Conservation (phyloP, 2,329 filamentous ascomycete genomes). For the Pseudomassariella vexata region DNA sequence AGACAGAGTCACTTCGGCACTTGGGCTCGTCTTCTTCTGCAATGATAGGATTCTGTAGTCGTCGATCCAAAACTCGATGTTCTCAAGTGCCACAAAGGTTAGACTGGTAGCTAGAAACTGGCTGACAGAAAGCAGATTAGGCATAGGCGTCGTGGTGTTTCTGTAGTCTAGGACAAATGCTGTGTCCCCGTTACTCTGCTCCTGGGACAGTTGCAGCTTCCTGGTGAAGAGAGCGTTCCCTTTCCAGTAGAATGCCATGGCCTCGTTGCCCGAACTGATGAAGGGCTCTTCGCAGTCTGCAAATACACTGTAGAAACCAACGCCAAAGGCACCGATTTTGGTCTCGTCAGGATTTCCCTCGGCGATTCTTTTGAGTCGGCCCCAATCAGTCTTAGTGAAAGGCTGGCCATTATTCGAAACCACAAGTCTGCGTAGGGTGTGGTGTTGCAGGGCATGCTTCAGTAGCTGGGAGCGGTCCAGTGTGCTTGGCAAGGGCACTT, state of each 20-base stretch:
- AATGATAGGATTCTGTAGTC: constrained; percentile 75
- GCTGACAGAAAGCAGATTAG: constrained; percentile 77
- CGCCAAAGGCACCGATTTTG: constrained; percentile 97
- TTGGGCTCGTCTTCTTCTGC: constrained; percentile 79
- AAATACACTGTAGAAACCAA: constrained; percentile 98
- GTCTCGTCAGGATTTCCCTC: constrained; percentile 98
- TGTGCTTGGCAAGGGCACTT: constrained; percentile 62
- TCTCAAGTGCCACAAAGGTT: constrained; percentile 86
- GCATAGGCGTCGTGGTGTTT: constrained; percentile 79
- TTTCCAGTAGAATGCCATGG: constrained; percentile 99
- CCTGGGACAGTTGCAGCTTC: constrained; percentile 66
- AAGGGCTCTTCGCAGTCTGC: constrained; percentile 98
- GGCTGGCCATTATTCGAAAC: constrained; percentile 89
- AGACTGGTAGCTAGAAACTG: constrained; percentile 93
- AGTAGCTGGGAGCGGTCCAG: constrained; percentile 65
- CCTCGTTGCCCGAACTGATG: constrained; percentile 83
- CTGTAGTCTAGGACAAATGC: constrained; percentile 94
- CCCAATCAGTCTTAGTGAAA: constrained; percentile 90
- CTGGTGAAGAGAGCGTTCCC: constrained; percentile 95
- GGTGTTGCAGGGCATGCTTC: constrained; percentile 77
- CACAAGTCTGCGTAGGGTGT: constrained; percentile 80
- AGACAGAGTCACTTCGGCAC: constrained; percentile 66
- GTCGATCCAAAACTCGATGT: constrained; percentile 86
- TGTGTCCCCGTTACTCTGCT: constrained; percentile 64
- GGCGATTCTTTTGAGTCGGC: constrained; percentile 89